Conservation (phyloP, 2,329 filamentous ascomycete genomes). For the Penicillium sp. region DNA sequence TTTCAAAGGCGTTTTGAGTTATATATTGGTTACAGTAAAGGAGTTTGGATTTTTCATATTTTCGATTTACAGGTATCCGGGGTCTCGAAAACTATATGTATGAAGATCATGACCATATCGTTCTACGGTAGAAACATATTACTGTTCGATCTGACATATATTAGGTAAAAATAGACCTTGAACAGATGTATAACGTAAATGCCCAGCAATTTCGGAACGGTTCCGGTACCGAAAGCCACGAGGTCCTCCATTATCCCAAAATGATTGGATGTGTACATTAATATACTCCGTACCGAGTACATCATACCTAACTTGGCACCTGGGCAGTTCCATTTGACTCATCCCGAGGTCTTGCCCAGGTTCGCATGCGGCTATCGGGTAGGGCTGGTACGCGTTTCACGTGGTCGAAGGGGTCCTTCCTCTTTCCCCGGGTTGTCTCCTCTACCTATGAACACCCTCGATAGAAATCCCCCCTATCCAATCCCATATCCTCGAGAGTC, state of each 20-base stretch:
- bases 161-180: no score
- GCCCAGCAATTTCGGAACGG: background rate
- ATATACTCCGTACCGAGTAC: background rate
- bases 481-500: background rate
- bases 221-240: background rate
- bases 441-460: background rate
- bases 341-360: background rate
- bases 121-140: background rate
- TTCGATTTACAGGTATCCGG: background rate
- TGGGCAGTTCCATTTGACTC: conserved; percentile 1
- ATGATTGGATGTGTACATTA: background rate
- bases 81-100: background rate
- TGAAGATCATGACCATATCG: background rate
- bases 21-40: no score
- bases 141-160: no score
- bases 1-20: background rate
- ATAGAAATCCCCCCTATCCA: no score
- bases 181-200: background rate
- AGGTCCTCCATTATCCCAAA: background rate
- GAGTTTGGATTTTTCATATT: background rate
- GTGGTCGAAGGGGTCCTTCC: background rate
- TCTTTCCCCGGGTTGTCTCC: background rate
- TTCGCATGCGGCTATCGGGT: conserved; percentile 15
- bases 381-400: conserved; percentile 14
- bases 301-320: background rate